phyloP scores from a whole-genome alignment of 352 stramenopile genomes.

The Globisporangium ultimum region DNA sequence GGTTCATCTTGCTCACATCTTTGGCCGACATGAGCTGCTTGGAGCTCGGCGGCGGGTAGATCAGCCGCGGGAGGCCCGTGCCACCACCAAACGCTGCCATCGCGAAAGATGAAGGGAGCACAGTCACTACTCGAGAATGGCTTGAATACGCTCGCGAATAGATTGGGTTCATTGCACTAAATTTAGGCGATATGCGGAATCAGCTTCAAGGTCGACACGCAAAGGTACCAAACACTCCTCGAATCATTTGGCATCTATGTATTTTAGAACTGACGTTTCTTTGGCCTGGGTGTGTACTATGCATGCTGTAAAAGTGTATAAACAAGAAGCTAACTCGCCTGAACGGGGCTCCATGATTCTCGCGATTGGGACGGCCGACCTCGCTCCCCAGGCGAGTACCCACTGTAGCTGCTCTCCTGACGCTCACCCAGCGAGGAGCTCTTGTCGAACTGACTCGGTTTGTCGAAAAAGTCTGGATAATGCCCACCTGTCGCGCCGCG shows the following conservation, averaged over 20 bases:
- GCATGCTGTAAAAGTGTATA: not conserved
- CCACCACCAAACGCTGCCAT: conserved; percentile 6
- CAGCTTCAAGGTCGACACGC: too few species aligned
- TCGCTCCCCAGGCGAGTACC: conserved; percentile 1
- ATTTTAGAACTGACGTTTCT: not conserved
- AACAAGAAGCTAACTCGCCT: conserved; percentile 6
- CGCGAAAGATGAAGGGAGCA: not conserved
- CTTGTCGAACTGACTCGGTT: conserved; percentile 1
- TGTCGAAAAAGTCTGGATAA: conserved; percentile 2
- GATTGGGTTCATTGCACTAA: not conserved
- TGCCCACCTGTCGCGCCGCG: conserved; percentile 5
- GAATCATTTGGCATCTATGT: too few species aligned
- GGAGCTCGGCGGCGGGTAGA: conserved; percentile 36
- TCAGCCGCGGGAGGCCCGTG: conserved; percentile 36
- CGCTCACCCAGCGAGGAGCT: not conserved
- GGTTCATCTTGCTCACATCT: conserved; percentile 67
- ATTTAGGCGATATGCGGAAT: not conserved
- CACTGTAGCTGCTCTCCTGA: not conserved
- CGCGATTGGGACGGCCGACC: conserved; percentile 4
- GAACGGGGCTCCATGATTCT: conserved; percentile 10
- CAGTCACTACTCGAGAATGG: not conserved
- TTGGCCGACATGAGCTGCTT: conserved; percentile 49
- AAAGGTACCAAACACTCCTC: too few species aligned
- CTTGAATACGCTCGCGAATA: not conserved
- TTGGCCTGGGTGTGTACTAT: not conserved